phyloP scores from a whole-genome alignment of 202 grass and related monocot species.

The Elaeis oleifera region DNA sequence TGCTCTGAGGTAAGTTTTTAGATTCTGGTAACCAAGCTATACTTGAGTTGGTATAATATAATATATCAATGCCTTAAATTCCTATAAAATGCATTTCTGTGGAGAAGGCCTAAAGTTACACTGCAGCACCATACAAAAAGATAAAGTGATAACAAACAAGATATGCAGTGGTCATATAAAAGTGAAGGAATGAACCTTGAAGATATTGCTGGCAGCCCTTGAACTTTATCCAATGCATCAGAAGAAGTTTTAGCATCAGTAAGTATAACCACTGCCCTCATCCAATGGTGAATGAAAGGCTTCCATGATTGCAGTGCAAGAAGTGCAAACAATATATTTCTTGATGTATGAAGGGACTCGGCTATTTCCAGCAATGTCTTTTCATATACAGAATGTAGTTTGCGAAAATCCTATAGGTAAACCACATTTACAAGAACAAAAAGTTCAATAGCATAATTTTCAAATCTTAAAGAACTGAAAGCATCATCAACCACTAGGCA shows the following conservation, averaged over 20 bases:
- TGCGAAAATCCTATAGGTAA: conserved; percentile 56
- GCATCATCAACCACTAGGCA: background rate
- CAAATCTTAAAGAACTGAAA: background rate
- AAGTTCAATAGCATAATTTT: background rate
- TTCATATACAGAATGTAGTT: conserved; percentile 71
- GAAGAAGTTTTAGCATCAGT: conserved; percentile 53
- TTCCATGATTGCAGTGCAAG: conserved; percentile 90
- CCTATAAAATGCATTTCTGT: too few relatives aligned
- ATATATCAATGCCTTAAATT: too few relatives aligned
- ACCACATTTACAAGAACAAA: conserved; percentile 18
- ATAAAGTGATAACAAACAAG: conserved; percentile 7
- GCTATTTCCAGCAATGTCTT: conserved; percentile 64
- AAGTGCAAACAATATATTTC: conserved; percentile 75
- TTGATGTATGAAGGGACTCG: conserved; percentile 71
- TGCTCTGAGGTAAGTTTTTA: too few relatives aligned
- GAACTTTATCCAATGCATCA: conserved; percentile 44
- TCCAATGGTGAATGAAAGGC: conserved; percentile 74
- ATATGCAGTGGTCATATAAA: conserved; percentile 5
- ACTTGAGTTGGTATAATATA: too few relatives aligned
- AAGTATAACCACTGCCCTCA: conserved; percentile 42
- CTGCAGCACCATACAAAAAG: background rate
- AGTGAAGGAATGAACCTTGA: conserved; percentile 49
- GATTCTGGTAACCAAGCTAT: too few relatives aligned
- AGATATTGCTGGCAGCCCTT: conserved; percentile 62
- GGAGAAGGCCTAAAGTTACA: too few relatives aligned